These are phyloP conservation scores for Lyophyllum decastes DNA, from an alignment of 768 basidiomycete species.

Conservation along the genomic window DNA sequence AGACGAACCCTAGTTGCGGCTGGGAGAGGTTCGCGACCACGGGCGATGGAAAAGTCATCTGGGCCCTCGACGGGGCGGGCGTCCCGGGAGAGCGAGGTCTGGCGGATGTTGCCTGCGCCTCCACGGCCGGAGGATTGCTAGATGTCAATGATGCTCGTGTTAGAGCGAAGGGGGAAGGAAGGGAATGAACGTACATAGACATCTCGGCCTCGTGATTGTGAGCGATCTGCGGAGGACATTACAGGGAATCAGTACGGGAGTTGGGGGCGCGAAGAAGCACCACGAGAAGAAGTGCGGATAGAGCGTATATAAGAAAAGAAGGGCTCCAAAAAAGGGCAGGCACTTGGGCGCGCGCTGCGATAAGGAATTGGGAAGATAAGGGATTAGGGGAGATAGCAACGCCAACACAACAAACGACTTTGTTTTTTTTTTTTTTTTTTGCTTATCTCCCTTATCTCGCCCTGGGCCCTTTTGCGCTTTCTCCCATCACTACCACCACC, in stretches of 20 bases:
- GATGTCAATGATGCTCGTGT: background rate
- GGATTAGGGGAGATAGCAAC: background rate
- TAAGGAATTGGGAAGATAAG: background rate
- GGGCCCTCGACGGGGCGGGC: constrained; percentile 39
- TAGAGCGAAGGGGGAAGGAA: background rate
- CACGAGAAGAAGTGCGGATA: background rate
- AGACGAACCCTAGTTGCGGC: constrained; percentile 38
- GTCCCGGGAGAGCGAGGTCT: constrained; percentile 48
- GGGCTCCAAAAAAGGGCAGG: too few species aligned
- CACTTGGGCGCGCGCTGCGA: background rate
- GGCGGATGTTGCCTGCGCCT: constrained; percentile 70
- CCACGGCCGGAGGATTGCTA: constrained; percentile 68
- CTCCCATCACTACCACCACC: constrained; percentile 7
- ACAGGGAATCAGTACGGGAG: background rate
- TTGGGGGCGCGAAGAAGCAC: background rate
- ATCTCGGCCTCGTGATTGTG: constrained; percentile 60
- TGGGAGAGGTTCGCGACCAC: constrained; percentile 59
- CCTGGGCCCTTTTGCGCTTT: constrained; percentile 4
- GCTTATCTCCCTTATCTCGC: background rate
- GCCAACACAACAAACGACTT: too few species aligned
- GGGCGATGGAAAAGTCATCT: constrained; percentile 55
- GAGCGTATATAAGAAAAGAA: too few species aligned
- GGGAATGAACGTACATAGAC: constrained; percentile 44
- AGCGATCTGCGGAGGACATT: constrained; percentile 42
- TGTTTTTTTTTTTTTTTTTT: too few species aligned